A percentile compares a stretch with the other conserved stretches of the same genome.
Conservation (phyloP, 495 filamentous ascomycete genomes). For the Hypomontagnella monticulosa region DNA sequence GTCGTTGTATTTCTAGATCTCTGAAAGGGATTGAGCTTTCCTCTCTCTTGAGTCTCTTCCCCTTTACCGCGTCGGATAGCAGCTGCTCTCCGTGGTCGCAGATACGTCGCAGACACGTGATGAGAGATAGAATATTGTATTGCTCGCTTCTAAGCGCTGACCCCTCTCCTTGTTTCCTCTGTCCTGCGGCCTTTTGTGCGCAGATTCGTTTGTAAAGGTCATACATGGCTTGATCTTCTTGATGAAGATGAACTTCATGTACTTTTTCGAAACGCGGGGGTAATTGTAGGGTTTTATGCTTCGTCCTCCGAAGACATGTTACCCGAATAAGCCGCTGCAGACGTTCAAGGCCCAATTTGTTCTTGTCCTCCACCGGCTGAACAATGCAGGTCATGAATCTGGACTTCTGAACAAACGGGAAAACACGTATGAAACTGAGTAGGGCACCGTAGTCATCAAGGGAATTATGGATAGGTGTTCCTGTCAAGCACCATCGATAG, state of each 20-base stretch:
- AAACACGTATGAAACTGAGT: conserved; percentile 19
- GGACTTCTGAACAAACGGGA: conserved; percentile 21
- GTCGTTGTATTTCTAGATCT: too few relatives aligned
- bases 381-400: conserved; percentile 23
- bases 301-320: conserved; percentile 45
- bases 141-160: background rate
- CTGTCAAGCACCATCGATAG: conserved; percentile 26
- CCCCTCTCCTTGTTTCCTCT: background rate
- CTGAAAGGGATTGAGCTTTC: too few relatives aligned
- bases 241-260: conserved; percentile 28
- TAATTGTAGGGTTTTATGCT: conserved; percentile 29
- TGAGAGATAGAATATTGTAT: conserved; percentile 42
- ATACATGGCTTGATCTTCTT: conserved; percentile 39
- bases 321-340: conserved; percentile 37
- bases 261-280: conserved; percentile 22
- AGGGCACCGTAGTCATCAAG: conserved; percentile 22
- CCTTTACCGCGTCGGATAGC: conserved; percentile 31
- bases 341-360: conserved; percentile 21
- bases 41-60: too few relatives aligned
- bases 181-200: background rate
- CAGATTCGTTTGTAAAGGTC: conserved; percentile 16
- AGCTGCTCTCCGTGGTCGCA: conserved; percentile 46
- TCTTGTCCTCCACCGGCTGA: conserved; percentile 22
- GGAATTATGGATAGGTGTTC: conserved; percentile 26
- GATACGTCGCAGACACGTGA: conserved; percentile 42